Evolutionary conservation across 2,329 filamentous ascomycete genomes (phyloP), one percentile per base, ranked within the genome.

Genomic region (Fusarium pseudograminearum): DNA sequence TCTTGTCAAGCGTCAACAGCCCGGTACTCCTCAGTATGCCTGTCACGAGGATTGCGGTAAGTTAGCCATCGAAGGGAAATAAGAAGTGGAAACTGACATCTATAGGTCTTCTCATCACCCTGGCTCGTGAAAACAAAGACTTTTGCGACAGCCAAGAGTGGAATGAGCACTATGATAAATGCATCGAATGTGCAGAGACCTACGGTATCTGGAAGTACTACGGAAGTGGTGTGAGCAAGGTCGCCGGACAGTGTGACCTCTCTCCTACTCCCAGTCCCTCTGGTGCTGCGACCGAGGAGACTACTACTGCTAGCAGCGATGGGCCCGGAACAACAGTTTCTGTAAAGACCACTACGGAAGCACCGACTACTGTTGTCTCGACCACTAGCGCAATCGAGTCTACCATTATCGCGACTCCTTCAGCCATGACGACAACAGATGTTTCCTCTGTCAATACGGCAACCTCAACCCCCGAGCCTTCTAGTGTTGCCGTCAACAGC

Each of bases 41-140:
- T 85, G 83, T 73, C 83, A 84, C 63, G 79, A 80, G 53, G 80
- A 83, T 66, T 85, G 83, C 70, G 83, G 83, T 83, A 26, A 26
- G 26, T 2, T 7, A 26, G 24, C 8, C 4, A 30, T 15, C n/a
- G n/a, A n/a, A n/a, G n/a, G n/a, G n/a, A n/a, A n/a, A n/a, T n/a
- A n/a, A n/a, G n/a, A n/a, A n/a, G n/a, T n/a, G 9, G 0, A 16
- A 15, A 12, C 42, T 67, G 5, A 71, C 30, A 4, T 6, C 4
- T 1, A 1, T 1, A 73, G 71, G 71, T 10, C 67, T 71, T 7
- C 24, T 71, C 28, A 81, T 83, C 40, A 76, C 80, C 15, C 78
- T 79, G 9, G 78, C 77, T 41, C 74, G 74, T 10, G 72, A 73
- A n/a, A 67, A 72, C 1, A 5, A 16, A 2, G 77, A 74, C 59